Conservation (phyloP, 768 basidiomycete genomes). For the Lactifluus echinatus region DNA sequence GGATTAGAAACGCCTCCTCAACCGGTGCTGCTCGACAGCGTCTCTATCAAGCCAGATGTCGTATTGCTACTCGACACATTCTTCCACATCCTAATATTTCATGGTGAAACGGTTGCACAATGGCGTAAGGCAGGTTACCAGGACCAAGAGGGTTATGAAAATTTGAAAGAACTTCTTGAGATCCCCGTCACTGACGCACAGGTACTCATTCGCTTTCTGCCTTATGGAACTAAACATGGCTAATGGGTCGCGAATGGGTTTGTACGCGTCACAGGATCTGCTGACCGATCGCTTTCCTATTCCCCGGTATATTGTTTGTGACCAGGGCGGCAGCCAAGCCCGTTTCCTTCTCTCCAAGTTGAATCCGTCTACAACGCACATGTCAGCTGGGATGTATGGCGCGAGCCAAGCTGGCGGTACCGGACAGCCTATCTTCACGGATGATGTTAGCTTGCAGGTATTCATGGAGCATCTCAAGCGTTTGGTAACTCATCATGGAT, state of each 20-base stretch:
- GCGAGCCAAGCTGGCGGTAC: constrained; percentile 51
- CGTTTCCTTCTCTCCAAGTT: constrained; percentile 96
- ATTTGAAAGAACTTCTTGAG: constrained; percentile 91
- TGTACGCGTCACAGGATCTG: constrained; percentile 57
- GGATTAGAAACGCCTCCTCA: constrained; percentile 86
- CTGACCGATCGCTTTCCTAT: constrained; percentile 94
- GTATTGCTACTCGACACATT: constrained; percentile 96
- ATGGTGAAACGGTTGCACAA: constrained; percentile 92
- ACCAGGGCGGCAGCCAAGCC: constrained; percentile 95
- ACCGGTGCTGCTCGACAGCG: constrained; percentile 92
- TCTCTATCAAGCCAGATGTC: constrained; percentile 96
- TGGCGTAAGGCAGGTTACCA: constrained; percentile 99
- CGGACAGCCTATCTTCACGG: constrained; percentile 95
- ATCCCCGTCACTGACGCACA: constrained; percentile 84
- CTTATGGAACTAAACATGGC: not conserved
- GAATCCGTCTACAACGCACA: constrained; percentile 97
- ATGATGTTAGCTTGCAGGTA: constrained; percentile 95
- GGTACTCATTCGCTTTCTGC: constrained; percentile 31
- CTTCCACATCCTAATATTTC: constrained; percentile 99
- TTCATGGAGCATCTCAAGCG: constrained; percentile 98
- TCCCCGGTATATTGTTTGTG: constrained; percentile 95
- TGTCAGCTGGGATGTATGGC: constrained; percentile 90
- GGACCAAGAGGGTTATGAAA: constrained; percentile 98
- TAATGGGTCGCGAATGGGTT: not conserved
- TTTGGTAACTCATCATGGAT: constrained; percentile 44